A percentile compares a stretch with the other conserved stretches of the same genome.
Conservation (phyloP, 169 alveolate species). For the Toxoplasma gondii region DNA sequence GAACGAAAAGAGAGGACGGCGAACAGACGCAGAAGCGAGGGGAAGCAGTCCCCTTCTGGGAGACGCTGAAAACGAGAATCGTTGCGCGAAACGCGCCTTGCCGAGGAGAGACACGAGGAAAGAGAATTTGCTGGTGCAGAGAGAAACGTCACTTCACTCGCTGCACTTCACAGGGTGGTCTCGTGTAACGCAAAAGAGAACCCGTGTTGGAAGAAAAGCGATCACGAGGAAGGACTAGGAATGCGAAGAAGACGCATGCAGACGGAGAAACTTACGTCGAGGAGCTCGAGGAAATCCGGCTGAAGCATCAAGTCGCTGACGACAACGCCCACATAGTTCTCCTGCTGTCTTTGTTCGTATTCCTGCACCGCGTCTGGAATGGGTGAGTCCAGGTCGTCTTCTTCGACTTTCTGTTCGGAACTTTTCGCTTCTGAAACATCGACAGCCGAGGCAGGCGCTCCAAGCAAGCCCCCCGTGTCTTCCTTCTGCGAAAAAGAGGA, state of each 20-base stretch:
- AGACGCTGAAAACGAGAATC: no score
- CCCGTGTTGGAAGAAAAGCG: background rate
- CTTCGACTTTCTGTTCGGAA: background rate
- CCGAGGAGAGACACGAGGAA: no score
- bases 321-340: slow-evolving; percentile 20
- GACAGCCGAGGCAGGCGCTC: background rate
- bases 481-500: background rate
- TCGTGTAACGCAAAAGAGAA: no score
- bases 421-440: background rate
- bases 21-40: no score
- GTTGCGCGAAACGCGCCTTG: no score
- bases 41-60: no score
- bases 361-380: slow-evolving; percentile 18
- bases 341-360: slow-evolving; percentile 23
- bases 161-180: no score
- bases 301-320: slow-evolving; percentile 35
- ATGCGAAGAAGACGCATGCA: background rate
- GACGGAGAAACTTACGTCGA: background rate
- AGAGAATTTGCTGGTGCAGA: no score
- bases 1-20: background rate
- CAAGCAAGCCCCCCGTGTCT: background rate
- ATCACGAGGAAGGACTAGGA: background rate
- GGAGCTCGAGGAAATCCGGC: slow-evolving; percentile 31
- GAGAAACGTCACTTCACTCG: no score
- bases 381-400: slow-evolving; percentile 15